phyloP scores from a whole-genome alignment of 495 filamentous ascomycete genomes.

The Penicillium odoratum region DNA sequence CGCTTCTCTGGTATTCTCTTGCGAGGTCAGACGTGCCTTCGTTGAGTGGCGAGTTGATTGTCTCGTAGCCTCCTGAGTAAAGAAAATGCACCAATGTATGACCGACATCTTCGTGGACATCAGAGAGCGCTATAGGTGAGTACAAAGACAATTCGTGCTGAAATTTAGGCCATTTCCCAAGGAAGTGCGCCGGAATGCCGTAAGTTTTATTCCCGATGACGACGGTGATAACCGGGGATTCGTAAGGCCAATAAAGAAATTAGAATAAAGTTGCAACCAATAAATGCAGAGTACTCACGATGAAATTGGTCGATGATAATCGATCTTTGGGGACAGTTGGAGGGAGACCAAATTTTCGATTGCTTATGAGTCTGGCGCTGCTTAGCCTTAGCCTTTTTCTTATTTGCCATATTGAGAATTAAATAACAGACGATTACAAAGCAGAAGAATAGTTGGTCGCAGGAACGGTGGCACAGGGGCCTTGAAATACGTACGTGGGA shows the following conservation, averaged over 20 bases:
- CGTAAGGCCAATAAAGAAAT: not conserved
- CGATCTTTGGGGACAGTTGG: not conserved
- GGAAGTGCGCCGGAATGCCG: not conserved
- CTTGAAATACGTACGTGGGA: not conserved
- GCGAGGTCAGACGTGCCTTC: not conserved
- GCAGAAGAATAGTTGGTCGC: not conserved
- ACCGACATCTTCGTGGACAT: slow-evolving; percentile 16
- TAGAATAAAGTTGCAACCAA: not conserved
- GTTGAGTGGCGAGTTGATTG: slow-evolving; percentile 2
- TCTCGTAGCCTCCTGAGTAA: slow-evolving; percentile 21
- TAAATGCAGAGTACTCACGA: not conserved
- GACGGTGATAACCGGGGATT: not conserved
- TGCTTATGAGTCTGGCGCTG: not conserved
- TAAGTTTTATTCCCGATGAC: not conserved
- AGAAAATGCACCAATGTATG: slow-evolving; percentile 23
- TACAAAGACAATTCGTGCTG: not conserved
- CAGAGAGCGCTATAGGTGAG: not conserved
- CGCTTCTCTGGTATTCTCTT: slow-evolving; percentile 15
- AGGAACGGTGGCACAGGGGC: too few species aligned
- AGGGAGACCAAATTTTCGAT: not conserved
- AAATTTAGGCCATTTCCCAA: not conserved
- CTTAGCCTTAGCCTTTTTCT: not conserved
- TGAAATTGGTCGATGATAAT: slow-evolving; percentile 1
- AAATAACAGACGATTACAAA: not conserved
- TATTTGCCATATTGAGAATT: not conserved